Percentiles rank a stretch among this genome's conserved stretches.
These are phyloP conservation scores for Thuja plicata DNA, from an alignment of 83 land plant species.

Conservation along the genomic window DNA sequence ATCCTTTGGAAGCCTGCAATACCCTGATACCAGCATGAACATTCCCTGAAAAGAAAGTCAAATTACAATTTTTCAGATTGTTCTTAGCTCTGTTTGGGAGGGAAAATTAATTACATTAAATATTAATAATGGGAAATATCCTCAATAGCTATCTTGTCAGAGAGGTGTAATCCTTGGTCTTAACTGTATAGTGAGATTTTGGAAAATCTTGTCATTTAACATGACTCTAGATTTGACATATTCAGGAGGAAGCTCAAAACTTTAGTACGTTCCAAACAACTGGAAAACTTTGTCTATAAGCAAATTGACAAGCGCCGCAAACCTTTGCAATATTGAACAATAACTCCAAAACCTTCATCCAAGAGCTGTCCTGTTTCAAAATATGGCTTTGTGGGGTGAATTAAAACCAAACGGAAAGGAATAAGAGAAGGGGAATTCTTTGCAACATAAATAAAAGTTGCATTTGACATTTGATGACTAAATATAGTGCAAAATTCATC, in stretches of 20 bases:
- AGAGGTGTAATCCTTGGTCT: too few relatives aligned
- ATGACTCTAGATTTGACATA: too few relatives aligned
- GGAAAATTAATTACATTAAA: background rate
- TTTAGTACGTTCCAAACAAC: conserved; percentile 69
- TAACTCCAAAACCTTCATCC: conserved; percentile 80
- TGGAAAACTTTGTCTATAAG: conserved; percentile 68
- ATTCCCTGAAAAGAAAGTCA: conserved; percentile 54
- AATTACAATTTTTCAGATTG: background rate
- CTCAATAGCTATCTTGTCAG: background rate
- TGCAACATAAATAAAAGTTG: conserved; percentile 42
- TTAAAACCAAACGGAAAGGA: conserved; percentile 58
- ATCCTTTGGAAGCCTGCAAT: conserved; percentile 83
- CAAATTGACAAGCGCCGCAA: conserved; percentile 50
- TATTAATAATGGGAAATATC: background rate
- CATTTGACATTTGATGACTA: conserved; percentile 68
- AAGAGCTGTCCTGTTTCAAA: conserved; percentile 45
- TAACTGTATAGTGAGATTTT: too few relatives aligned
- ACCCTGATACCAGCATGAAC: conserved; percentile 90
- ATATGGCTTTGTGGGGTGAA: conserved; percentile 54
- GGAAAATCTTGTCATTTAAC: too few relatives aligned
- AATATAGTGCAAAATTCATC: conserved; percentile 53
- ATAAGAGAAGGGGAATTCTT: conserved; percentile 45
- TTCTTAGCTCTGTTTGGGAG: background rate
- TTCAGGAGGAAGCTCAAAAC: too few relatives aligned
- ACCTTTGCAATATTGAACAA: conserved; percentile 60